Evolutionary conservation across 192 early-diverging fungal species (phyloP).

Genomic region (Gryganskiella cystojenkinii): DNA sequence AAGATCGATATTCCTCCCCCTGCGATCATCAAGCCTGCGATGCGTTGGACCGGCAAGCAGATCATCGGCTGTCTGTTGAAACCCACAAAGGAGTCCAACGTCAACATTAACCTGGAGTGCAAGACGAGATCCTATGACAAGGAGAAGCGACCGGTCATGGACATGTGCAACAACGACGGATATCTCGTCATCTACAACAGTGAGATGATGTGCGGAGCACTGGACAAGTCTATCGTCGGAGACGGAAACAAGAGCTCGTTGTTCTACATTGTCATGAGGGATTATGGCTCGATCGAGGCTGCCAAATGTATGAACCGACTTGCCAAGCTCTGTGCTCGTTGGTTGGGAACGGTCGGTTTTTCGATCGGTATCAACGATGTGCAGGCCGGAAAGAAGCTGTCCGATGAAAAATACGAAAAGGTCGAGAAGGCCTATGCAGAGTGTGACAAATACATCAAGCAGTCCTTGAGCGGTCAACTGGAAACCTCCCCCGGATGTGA

Average conservation of each 20-base stretch:
- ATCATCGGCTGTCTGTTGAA: conserved; percentile 89
- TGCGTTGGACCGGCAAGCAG: conserved; percentile 98
- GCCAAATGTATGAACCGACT: conserved; percentile 95
- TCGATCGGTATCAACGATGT: conserved; percentile 99
- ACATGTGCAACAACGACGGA: conserved; percentile 91
- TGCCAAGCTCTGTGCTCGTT: conserved; percentile 93
- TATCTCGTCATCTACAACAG: conserved; percentile 93
- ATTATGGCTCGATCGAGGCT: conserved; percentile 88
- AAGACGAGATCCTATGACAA: conserved; percentile 82
- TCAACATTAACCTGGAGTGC: conserved; percentile 90
- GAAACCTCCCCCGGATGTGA: conserved; percentile 89
- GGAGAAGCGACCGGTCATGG: conserved; percentile 64
- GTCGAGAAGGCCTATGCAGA: conserved; percentile 84
- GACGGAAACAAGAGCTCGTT: conserved; percentile 96
- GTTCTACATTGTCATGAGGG: conserved; percentile 93
- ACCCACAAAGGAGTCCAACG: conserved; percentile 76
- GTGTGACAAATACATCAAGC: conserved; percentile 85
- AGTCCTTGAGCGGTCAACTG: conserved; percentile 76
- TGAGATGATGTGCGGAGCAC: conserved; percentile 92
- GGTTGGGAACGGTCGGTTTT: conserved; percentile 89
- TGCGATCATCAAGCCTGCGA: conserved; percentile 87
- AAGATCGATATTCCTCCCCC: conserved; percentile 96
- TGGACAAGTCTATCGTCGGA: conserved; percentile 97
- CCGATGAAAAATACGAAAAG: conserved; percentile 80
- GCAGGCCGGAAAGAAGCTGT: conserved; percentile 82